Evolutionary conservation across 768 basidiomycete species (phyloP), one percentile per base, ranked within the genome.

Genomic region (Leccinum variicolor): DNA sequence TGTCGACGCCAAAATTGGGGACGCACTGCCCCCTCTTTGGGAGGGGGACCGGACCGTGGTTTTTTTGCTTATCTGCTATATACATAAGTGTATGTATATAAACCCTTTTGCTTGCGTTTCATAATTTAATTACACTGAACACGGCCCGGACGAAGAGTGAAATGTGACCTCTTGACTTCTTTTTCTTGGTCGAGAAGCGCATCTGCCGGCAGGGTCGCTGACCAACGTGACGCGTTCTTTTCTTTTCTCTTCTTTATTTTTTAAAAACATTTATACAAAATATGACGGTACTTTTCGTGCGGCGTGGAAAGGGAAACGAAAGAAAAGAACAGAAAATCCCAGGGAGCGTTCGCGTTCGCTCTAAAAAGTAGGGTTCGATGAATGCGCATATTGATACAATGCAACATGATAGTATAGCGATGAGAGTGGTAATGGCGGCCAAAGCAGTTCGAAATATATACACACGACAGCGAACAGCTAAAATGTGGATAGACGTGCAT

Each of bases 371-470:
- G 36, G 26, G 48, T 55, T 55, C 53, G n/a, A 33, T 26, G 51
- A 31, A 55, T 51, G 49, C 46, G 45, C 11, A 53, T 51, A 54
- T 47, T 21, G 28, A 60, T 69, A 62, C 31, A 67, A 54, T 68
- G 65, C 68, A 69, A 56, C 56, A 59, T 55, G 57, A 55, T 68
- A 55, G 56, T 57, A 57, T 62, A 62, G 55, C 53, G 55, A 48
- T 58, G 58, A 55, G 41, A 43, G 19, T 11, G 4, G 28, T 25
- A 50, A 54, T 43, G 41, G 39, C 48, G 33, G 41, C 25, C 56
- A 56, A 47, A 50, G 51, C 50, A 53, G 25, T 31, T 58, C 29
- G 34, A 17, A 53, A 36, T 59, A 63, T 61, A 50, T 63, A 63
- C 58, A 62, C 53, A n/a, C 53, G 47, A 29, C 14, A 50, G 29